phyloP scores from a whole-genome alignment of 768 basidiomycete species.

The Tulasnella sp. region DNA sequence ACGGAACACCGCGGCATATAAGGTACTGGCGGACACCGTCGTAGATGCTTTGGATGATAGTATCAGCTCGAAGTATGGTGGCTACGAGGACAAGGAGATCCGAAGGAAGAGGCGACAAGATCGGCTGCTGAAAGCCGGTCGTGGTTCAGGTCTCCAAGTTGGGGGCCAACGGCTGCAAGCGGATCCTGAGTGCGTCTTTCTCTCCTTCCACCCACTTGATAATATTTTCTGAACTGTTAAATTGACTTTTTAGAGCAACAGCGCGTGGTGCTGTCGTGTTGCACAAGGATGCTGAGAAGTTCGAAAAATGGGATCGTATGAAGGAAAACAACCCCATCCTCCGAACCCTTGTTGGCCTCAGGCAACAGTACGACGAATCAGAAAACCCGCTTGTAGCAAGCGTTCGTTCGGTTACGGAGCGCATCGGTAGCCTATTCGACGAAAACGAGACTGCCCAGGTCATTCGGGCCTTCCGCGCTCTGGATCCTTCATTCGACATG shows the following conservation, averaged over 20 bases:
- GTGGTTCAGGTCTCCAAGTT: conserved; percentile 59
- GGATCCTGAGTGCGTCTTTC: conserved; percentile 73
- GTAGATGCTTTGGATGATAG: conserved; percentile 94
- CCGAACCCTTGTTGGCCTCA: conserved; percentile 59
- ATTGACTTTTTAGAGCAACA: conserved; percentile 65
- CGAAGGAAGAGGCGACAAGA: conserved; percentile 77
- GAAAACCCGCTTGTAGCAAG: conserved; percentile 87
- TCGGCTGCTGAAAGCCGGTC: conserved; percentile 84
- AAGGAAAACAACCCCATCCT: conserved; percentile 82
- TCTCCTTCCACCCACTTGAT: conserved; percentile 2
- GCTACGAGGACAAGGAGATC: conserved; percentile 93
- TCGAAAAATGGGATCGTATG: conserved; percentile 77
- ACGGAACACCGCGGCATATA: conserved; percentile 94
- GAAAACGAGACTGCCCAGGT: conserved; percentile 99
- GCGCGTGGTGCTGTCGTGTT: conserved; percentile 67
- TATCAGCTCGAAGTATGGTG: conserved; percentile 90
- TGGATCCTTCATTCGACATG: conserved; percentile 85
- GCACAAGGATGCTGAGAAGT: conserved; percentile 77
- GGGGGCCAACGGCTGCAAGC: conserved; percentile 58
- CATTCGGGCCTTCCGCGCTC: conserved; percentile 76
- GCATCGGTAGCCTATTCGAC: conserved; percentile 81
- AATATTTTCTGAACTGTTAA: background rate
- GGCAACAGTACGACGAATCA: conserved; percentile 83
- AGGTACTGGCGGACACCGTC: conserved; percentile 83
- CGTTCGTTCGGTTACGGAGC: conserved; percentile 79